phyloP scores from a whole-genome alignment of 2,329 filamentous ascomycete species.

The Gaeumannomyces sp. region DNA sequence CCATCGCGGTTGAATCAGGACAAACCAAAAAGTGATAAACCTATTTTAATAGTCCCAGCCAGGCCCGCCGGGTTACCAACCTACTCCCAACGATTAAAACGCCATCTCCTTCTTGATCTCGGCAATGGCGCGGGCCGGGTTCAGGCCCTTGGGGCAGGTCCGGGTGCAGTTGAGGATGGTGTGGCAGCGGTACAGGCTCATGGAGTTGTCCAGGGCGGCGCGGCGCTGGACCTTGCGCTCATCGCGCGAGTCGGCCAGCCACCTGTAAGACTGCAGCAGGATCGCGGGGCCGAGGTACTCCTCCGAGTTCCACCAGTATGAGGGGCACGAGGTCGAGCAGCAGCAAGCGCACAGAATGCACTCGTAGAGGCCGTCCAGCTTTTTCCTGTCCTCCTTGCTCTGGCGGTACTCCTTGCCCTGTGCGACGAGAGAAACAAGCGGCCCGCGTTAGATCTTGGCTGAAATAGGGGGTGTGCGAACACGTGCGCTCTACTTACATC shows the following conservation, averaged over 20 bases:
- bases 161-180: slow-evolving; percentile 98
- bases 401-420: slow-evolving; percentile 91
- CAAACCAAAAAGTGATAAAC: no score
- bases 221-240: slow-evolving; percentile 84
- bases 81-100: slow-evolving; percentile 28
- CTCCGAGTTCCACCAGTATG: slow-evolving; percentile 99
- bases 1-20: no score
- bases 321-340: slow-evolving; percentile 99
- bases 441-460: not conserved
- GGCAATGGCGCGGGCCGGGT: slow-evolving; percentile 88
- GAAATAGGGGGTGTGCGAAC: not conserved
- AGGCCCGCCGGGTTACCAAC: no score
- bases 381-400: slow-evolving; percentile 84
- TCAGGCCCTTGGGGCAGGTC: slow-evolving; percentile 97
- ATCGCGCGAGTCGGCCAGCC: slow-evolving; percentile 92
- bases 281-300: slow-evolving; percentile 97
- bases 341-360: slow-evolving; percentile 99
- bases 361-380: slow-evolving; percentile 97
- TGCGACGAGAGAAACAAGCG: not conserved
- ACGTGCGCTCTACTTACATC: slow-evolving; percentile 56
- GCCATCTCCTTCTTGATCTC: slow-evolving; percentile 99
- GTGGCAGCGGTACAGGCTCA: slow-evolving; percentile 98
- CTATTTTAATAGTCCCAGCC: no score
- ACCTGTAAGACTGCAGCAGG: slow-evolving; percentile 95
- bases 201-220: slow-evolving; percentile 91